phyloP scores from a whole-genome alignment of 495 filamentous ascomycete species.

The Penicillium malachiteum region DNA sequence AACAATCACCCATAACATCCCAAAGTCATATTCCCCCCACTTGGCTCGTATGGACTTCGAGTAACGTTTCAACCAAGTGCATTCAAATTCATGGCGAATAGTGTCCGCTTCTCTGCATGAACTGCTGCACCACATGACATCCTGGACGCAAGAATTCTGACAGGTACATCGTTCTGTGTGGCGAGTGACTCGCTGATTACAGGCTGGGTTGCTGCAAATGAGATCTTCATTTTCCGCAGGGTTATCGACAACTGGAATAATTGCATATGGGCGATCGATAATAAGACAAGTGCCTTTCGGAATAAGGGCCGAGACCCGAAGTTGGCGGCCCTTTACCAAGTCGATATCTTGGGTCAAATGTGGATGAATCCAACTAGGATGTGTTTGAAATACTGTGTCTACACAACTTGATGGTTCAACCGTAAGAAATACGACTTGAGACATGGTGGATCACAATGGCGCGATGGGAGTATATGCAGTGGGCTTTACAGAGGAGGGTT shows the following conservation, averaged over 20 bases:
- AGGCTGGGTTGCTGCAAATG: slow-evolving; percentile 37
- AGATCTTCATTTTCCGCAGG: slow-evolving; percentile 21
- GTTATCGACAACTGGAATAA: slow-evolving; percentile 35
- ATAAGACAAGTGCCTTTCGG: slow-evolving; percentile 31
- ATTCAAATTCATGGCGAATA: slow-evolving; percentile 36
- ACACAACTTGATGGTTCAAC: slow-evolving; percentile 12
- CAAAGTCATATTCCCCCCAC: slow-evolving; percentile 40
- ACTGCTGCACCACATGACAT: slow-evolving; percentile 36
- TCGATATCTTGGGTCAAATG: slow-evolving; percentile 30
- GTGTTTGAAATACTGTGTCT: slow-evolving; percentile 11
- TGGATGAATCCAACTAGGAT: slow-evolving; percentile 34
- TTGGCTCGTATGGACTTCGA: slow-evolving; percentile 28
- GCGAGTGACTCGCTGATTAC: slow-evolving; percentile 21
- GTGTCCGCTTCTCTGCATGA: slow-evolving; percentile 25
- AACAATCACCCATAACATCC: slow-evolving; percentile 44
- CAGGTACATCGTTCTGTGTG: slow-evolving; percentile 19
- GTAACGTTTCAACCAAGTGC: slow-evolving; percentile 36
- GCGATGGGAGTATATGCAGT: not conserved
- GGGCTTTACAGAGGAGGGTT: not conserved
- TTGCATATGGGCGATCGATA: slow-evolving; percentile 35
- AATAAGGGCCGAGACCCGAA: slow-evolving; percentile 28
- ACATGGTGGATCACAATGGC: slow-evolving; percentile 19
- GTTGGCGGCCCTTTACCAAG: slow-evolving; percentile 38
- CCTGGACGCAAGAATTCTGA: slow-evolving; percentile 26
- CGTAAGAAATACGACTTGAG: slow-evolving; percentile 24